Conservation (phyloP, 1,284 basidiomycete species). For the Cryptococcus jaspeensis region DNA sequence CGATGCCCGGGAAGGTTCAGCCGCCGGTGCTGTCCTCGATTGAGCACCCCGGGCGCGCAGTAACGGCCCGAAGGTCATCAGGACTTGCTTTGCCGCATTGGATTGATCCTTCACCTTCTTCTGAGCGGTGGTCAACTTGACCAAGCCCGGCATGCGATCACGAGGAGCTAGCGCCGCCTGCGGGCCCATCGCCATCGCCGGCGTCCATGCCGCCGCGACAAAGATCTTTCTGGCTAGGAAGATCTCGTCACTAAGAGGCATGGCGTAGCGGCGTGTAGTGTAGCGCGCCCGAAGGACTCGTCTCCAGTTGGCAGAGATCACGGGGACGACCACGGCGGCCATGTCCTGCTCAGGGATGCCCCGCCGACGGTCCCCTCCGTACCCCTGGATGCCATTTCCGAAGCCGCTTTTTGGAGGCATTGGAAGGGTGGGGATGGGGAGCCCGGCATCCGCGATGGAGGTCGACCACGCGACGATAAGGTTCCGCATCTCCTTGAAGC, state of each 20-base stretch:
- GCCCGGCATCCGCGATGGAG: constrained; percentile 17
- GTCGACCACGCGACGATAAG: constrained; percentile 23
- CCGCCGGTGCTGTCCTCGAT: too few relatives aligned
- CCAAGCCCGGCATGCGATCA: not conserved
- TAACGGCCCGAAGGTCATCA: constrained; percentile 1
- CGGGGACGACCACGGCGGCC: constrained; percentile 19
- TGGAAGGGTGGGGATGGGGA: constrained; percentile 18
- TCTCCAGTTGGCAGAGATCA: constrained; percentile 29
- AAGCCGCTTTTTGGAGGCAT: constrained; percentile 21
- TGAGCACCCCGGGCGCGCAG: not conserved
- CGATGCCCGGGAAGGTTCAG: too few relatives aligned
- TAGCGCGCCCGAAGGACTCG: constrained; percentile 21
- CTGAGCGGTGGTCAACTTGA: not conserved
- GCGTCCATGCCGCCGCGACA: constrained; percentile 9
- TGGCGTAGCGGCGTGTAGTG: constrained; percentile 8
- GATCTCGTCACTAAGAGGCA: constrained; percentile 24
- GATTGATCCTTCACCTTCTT: too few relatives aligned
- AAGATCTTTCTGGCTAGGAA: constrained; percentile 28
- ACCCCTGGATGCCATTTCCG: constrained; percentile 25
- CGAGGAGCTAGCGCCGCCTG: not conserved
- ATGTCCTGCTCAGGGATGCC: constrained; percentile 30
- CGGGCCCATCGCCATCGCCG: not conserved
- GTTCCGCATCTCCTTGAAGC: constrained; percentile 16
- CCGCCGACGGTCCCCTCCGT: constrained; percentile 27
- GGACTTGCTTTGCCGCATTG: too few relatives aligned